Conservation (phyloP, 371 early-diverging fungal genomes). For the Mucor velutinosus region DNA sequence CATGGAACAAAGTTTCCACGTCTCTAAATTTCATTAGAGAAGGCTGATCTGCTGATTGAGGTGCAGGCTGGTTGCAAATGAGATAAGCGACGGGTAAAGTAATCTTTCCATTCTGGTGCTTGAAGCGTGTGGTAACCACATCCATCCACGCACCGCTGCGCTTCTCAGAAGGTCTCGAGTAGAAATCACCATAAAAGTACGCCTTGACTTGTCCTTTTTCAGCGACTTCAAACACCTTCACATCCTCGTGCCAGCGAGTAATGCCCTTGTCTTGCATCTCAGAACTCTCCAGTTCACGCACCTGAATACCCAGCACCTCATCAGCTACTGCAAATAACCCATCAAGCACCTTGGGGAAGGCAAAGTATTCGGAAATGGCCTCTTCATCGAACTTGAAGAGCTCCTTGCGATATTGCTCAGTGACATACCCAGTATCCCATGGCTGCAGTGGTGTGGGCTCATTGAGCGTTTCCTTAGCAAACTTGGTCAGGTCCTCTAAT, state of each 20-base stretch:
- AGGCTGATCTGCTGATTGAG: conserved; percentile 50
- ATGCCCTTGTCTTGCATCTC: conserved; percentile 45
- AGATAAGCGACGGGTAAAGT: conserved; percentile 68
- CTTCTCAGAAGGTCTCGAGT: conserved; percentile 66
- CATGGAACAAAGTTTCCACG: conserved; percentile 70
- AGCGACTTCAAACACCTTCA: conserved; percentile 64
- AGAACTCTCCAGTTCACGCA: conserved; percentile 41
- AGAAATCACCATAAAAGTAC: conserved; percentile 73
- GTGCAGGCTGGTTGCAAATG: conserved; percentile 67
- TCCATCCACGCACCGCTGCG: conserved; percentile 81
- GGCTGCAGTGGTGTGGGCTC: conserved; percentile 53
- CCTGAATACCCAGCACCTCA: conserved; percentile 61
- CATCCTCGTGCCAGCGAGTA: conserved; percentile 67
- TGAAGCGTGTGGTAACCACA: conserved; percentile 62
- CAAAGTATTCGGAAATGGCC: conserved; percentile 63
- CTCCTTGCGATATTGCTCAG: conserved; percentile 64
- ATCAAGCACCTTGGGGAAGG: conserved; percentile 62
- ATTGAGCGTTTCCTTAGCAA: conserved; percentile 44
- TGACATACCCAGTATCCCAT: conserved; percentile 61
- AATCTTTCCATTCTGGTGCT: conserved; percentile 43
- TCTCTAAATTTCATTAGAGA: conserved; percentile 69
- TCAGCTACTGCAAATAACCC: conserved; percentile 63
- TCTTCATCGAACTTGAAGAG: conserved; percentile 66
- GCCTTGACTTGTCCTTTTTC: conserved; percentile 57
- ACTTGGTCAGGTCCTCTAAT: conserved; percentile 46